phyloP scores from a whole-genome alignment of 192 early-diverging fungal species.

The Backusella liffmaniae region DNA sequence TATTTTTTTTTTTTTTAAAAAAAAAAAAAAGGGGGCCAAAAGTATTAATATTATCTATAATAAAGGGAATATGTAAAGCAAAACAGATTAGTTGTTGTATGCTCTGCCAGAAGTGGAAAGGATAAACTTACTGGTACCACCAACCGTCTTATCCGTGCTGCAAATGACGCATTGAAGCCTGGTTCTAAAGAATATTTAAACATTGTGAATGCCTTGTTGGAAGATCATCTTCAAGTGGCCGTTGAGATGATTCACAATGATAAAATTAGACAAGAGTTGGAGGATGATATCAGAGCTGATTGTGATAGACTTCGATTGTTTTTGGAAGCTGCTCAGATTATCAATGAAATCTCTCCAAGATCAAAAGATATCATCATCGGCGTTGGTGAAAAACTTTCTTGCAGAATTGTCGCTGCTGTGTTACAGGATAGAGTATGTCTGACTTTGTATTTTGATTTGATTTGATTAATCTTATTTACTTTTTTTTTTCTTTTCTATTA shows the following conservation, averaged over 20 bases:
- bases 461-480: not conserved
- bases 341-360: slow-evolving; percentile 95
- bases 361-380: slow-evolving; percentile 94
- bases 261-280: slow-evolving; percentile 50
- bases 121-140: slow-evolving; percentile 92
- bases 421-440: slow-evolving; percentile 58
- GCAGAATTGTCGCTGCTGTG: slow-evolving; percentile 83
- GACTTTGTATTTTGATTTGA: slow-evolving; percentile 19
- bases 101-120: slow-evolving; percentile 91
- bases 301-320: slow-evolving; percentile 81
- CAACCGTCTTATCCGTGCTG: slow-evolving; percentile 60
- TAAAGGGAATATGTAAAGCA: slow-evolving; percentile 64
- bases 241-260: slow-evolving; percentile 50
- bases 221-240: slow-evolving; percentile 77
- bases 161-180: slow-evolving; percentile 70
- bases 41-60: not conserved
- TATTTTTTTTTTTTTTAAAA: not conserved
- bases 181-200: slow-evolving; percentile 65
- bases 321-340: slow-evolving; percentile 86
- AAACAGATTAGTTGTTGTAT: slow-evolving; percentile 86
- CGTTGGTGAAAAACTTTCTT: slow-evolving; percentile 92
- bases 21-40: not conserved
- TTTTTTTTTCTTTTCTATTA: not conserved
- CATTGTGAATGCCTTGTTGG: slow-evolving; percentile 80
- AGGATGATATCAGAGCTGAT: slow-evolving; percentile 69